Evolutionary conservation across 768 basidiomycete genomes (phyloP).

Genomic region (Tylopilus sp.): DNA sequence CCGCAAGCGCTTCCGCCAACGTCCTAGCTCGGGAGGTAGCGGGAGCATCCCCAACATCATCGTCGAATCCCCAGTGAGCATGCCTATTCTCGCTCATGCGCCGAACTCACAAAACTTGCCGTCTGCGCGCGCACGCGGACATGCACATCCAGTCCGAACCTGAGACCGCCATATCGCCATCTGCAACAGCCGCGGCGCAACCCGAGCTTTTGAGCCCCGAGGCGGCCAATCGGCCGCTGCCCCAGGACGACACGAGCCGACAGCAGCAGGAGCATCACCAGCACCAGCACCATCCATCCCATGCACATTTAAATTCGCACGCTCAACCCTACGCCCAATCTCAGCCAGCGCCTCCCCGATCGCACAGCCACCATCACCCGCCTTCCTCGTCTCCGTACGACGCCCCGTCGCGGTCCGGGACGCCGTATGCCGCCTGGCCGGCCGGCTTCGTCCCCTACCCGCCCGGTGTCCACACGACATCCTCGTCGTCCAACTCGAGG

Average conservation of each 20-base stretch:
- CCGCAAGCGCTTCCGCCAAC: conserved; percentile 27
- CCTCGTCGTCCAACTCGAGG: not conserved
- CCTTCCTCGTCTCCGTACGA: conserved; percentile 1
- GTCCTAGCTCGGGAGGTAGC: conserved; percentile 30
- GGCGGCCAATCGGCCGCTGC: conserved; percentile 30
- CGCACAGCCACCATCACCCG: not conserved
- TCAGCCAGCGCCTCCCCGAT: not conserved
- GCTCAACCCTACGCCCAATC: not conserved
- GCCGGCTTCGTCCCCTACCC: conserved; percentile 19
- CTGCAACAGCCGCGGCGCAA: conserved; percentile 28
- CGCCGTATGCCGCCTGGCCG: conserved; percentile 13
- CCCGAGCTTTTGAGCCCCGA: conserved; percentile 45
- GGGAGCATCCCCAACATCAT: conserved; percentile 40
- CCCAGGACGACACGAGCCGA: conserved; percentile 13
- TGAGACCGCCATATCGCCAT: conserved; percentile 34
- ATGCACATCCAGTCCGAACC: conserved; percentile 41
- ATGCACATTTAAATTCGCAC: too few species aligned
- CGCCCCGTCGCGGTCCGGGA: conserved; percentile 5
- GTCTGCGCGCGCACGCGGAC: not conserved
- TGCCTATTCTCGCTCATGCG: not conserved
- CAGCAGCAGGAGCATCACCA: conserved; percentile 1
- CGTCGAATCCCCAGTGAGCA: conserved; percentile 46
- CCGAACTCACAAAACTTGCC: not conserved
- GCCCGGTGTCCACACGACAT: not conserved
- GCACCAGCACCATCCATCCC: not conserved